phyloP scores from a whole-genome alignment of 1,284 basidiomycete species.

The Ceratobasidium sp. region DNA sequence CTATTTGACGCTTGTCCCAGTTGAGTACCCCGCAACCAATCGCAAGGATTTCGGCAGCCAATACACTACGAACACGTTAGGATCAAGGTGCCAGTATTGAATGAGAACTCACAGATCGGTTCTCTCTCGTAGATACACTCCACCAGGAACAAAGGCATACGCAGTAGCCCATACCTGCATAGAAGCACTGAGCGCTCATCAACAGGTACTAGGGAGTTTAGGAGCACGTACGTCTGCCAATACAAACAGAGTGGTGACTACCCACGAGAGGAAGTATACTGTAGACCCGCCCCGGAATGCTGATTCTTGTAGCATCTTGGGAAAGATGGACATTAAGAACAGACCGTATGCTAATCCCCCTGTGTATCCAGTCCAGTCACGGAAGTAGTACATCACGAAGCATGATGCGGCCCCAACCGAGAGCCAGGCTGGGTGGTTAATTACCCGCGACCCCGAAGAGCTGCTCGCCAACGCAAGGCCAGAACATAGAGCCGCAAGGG shows the following conservation, averaged over 20 bases:
- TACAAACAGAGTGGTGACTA: constrained; percentile 69
- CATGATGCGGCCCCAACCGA: constrained; percentile 59
- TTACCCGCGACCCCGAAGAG: constrained; percentile 39
- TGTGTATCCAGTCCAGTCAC: constrained; percentile 24
- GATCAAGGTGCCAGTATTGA: neutral
- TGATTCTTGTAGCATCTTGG: constrained; percentile 58
- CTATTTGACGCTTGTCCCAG: constrained; percentile 10
- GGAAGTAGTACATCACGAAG: constrained; percentile 48
- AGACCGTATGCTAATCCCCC: constrained; percentile 43
- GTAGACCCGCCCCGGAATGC: constrained; percentile 44
- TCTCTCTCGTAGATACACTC: constrained; percentile 77
- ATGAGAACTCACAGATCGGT: constrained; percentile 66
- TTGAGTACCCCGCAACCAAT: constrained; percentile 44
- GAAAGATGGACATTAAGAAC: constrained; percentile 72
- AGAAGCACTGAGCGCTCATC: no score
- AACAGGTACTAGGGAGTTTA: neutral
- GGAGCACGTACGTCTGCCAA: constrained; percentile 60
- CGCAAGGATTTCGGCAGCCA: constrained; percentile 55
- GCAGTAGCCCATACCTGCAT: constrained; percentile 77
- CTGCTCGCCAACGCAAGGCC: constrained; percentile 59
- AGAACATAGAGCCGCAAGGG: constrained; percentile 68
- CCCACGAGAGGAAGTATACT: constrained; percentile 62
- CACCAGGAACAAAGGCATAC: constrained; percentile 93
- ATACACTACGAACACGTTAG: constrained; percentile 53
- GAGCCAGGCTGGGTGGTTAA: constrained; percentile 61